phyloP scores from a whole-genome alignment of 2,329 filamentous ascomycete species.

The Aspergillus pseudoviridinutans region DNA sequence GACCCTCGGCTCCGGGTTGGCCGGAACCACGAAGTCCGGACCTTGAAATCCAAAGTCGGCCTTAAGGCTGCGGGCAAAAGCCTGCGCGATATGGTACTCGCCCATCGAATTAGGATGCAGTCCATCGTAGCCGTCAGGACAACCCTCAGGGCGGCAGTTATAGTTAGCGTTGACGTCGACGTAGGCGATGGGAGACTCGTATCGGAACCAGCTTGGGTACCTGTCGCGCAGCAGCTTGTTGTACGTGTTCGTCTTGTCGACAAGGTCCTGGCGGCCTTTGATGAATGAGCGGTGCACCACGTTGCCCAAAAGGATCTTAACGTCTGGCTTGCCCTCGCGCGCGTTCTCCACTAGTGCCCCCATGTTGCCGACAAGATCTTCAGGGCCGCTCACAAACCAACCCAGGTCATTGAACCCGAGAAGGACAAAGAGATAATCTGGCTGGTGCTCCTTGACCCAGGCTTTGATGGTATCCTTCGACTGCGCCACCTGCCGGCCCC shows the following conservation, averaged over 20 bases:
- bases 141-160: neutral
- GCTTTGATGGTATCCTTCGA: neutral
- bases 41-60: neutral
- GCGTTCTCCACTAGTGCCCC: neutral
- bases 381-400: neutral
- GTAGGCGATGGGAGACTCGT: neutral
- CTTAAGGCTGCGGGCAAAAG: neutral
- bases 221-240: neutral
- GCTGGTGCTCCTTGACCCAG: neutral
- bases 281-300: neutral
- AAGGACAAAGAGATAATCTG: neutral
- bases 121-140: slow-evolving; percentile 1
- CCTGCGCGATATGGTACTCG: neutral
- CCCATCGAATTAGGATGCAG: slow-evolving; percentile 1
- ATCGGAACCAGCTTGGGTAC: neutral
- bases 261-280: neutral
- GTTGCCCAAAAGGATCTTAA: neutral
- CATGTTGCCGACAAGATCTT: neutral
- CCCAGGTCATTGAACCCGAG: slow-evolving; percentile 1
- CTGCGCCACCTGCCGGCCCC: neutral
- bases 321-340: neutral
- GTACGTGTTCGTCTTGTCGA: neutral
- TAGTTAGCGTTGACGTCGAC: neutral
- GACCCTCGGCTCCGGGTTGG: neutral
- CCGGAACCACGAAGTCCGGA: neutral